Conservation (phyloP, 352 stramenopile species). For the Globisporangium acanthophoron region DNA sequence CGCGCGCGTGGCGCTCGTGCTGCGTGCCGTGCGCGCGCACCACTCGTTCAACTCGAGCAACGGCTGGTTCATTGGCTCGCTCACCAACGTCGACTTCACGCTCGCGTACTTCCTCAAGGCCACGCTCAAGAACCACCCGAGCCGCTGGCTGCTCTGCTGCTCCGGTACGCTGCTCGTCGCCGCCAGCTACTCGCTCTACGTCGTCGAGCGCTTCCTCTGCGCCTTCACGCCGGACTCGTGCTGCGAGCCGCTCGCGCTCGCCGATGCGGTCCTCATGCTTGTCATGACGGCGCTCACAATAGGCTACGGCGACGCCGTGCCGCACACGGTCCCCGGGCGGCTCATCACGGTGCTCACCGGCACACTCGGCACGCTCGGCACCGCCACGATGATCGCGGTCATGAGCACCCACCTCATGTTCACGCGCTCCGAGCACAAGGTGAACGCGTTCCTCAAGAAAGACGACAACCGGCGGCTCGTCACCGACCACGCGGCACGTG, state of each 20-base stretch:
- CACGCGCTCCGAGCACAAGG: conserved; percentile 73
- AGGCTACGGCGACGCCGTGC: conserved; percentile 64
- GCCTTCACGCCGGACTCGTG: conserved; percentile 47
- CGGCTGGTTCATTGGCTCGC: conserved; percentile 71
- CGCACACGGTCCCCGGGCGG: conserved; percentile 39
- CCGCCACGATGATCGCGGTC: conserved; percentile 67
- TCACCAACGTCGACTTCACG: conserved; percentile 78
- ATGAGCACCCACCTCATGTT: conserved; percentile 73
- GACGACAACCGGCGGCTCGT: conserved; percentile 57
- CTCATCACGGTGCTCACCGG: conserved; percentile 45
- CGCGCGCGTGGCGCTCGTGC: conserved; percentile 35
- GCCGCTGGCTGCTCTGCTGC: conserved; percentile 33
- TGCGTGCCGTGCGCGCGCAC: conserved; percentile 55
- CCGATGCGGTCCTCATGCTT: conserved; percentile 56
- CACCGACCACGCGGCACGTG: conserved; percentile 48
- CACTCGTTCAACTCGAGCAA: conserved; percentile 80
- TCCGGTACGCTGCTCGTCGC: conserved; percentile 36
- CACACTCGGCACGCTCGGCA: conserved; percentile 47
- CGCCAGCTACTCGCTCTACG: conserved; percentile 55
- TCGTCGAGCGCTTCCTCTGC: conserved; percentile 71
- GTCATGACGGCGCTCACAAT: conserved; percentile 73
- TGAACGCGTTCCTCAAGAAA: conserved; percentile 76
- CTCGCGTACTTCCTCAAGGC: conserved; percentile 71
- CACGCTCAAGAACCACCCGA: conserved; percentile 66
- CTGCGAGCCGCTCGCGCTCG: conserved; percentile 46